A percentile compares a stretch with the other conserved stretches of the same genome.
Evolutionary conservation across 768 basidiomycete genomes (phyloP).

Genomic region (Dioszegia crocea): DNA sequence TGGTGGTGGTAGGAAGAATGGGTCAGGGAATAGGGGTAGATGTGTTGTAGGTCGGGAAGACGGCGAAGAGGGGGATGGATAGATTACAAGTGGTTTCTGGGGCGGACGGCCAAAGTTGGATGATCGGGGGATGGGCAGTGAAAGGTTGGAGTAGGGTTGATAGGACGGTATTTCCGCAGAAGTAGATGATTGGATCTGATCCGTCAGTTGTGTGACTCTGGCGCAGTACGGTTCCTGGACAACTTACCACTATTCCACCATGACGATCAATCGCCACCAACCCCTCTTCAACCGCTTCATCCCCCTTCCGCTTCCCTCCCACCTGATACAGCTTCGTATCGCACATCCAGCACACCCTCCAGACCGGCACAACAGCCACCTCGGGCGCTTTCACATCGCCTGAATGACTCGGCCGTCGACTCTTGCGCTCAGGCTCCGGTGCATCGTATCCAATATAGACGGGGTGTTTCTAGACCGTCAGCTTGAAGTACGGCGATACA

Average conservation of each 20-base stretch:
- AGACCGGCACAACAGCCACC: conserved; percentile 12
- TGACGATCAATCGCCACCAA: conserved; percentile 25
- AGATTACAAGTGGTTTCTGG: conserved; percentile 10
- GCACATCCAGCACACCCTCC: conserved; percentile 37
- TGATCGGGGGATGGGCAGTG: conserved; percentile 1
- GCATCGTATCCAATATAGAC: conserved; percentile 21
- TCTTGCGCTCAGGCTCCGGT: not conserved
- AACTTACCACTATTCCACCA: conserved; percentile 30
- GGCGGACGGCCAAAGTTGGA: conserved; percentile 40
- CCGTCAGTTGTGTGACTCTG: not conserved
- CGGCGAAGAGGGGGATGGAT: conserved; percentile 10
- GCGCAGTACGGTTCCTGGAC: not conserved
- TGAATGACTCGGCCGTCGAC: not conserved
- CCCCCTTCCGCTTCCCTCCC: conserved; percentile 13
- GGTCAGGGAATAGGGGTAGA: conserved; percentile 40
- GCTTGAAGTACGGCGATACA: no score
- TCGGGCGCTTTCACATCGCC: not conserved
- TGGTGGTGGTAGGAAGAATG: conserved; percentile 50
- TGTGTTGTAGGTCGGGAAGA: not conserved
- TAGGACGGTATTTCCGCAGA: conserved; percentile 2
- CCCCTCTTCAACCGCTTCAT: conserved; percentile 15
- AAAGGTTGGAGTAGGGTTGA: conserved; percentile 22
- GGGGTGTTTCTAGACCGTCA: conserved; percentile 13
- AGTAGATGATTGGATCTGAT: not conserved
- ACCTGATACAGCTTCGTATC: conserved; percentile 18